Conservation (phyloP, 129 eudicot species). For the Lactuca saligna region DNA sequence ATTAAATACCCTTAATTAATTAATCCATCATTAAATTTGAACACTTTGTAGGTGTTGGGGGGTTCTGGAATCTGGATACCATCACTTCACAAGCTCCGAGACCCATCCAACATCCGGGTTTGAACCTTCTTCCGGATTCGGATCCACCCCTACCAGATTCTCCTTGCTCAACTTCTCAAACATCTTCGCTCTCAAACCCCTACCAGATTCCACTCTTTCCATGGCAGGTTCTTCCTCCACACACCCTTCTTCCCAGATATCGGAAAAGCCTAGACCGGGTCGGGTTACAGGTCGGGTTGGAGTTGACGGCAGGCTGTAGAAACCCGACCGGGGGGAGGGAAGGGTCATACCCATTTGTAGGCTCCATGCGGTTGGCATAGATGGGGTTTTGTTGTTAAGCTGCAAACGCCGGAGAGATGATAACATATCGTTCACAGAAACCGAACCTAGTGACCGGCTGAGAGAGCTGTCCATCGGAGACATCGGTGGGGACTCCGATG, state of each 20-base stretch:
- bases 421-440: slow-evolving; percentile 50
- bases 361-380: slow-evolving; percentile 44
- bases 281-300: slow-evolving; percentile 60
- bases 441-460: slow-evolving; percentile 58
- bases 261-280: slow-evolving; percentile 43
- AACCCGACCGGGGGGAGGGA: slow-evolving; percentile 45
- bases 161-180: slow-evolving; percentile 85
- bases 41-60: slow-evolving; percentile 18
- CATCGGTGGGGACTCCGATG: slow-evolving; percentile 66
- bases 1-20: slow-evolving; percentile 1
- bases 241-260: slow-evolving; percentile 40
- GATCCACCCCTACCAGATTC: slow-evolving; percentile 61
- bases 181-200: slow-evolving; percentile 69
- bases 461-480: slow-evolving; percentile 50
- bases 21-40: slow-evolving; percentile 18
- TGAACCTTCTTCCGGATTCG: slow-evolving; percentile 28
- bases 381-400: slow-evolving; percentile 60
- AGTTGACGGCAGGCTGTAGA: slow-evolving; percentile 62
- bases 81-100: slow-evolving; percentile 67
- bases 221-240: slow-evolving; percentile 59
- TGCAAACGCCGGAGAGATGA: slow-evolving; percentile 68
- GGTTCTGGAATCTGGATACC: not conserved
- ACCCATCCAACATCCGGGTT: slow-evolving; percentile 92
- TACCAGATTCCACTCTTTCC: slow-evolving; percentile 88
- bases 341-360: slow-evolving; percentile 46